phyloP scores from a whole-genome alignment of 2,329 filamentous ascomycete species.

The Trichoderma citrinoviride region DNA sequence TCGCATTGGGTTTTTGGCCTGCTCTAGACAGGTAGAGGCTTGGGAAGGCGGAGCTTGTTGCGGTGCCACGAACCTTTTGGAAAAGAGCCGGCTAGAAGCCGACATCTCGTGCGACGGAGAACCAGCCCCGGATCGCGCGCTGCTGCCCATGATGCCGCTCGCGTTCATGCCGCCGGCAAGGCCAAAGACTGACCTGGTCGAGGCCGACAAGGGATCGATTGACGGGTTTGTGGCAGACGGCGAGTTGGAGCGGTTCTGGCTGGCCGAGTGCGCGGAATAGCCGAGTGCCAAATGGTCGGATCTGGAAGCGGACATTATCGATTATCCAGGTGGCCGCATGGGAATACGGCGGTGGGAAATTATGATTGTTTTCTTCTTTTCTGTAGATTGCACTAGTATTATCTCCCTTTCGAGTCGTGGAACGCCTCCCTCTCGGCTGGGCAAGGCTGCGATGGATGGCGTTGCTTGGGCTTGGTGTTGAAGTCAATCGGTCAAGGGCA shows the following conservation, averaged over 20 bases:
- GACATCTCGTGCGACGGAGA: slow-evolving; percentile 92
- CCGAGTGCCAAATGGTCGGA: slow-evolving; percentile 84
- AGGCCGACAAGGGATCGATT: slow-evolving; percentile 65
- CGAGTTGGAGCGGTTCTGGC: slow-evolving; percentile 69
- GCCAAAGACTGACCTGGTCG: slow-evolving; percentile 70
- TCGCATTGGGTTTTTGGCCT: not conserved
- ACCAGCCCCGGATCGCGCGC: slow-evolving; percentile 77
- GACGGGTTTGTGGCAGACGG: slow-evolving; percentile 79
- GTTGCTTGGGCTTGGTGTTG: slow-evolving; percentile 6
- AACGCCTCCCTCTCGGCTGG: slow-evolving; percentile 14
- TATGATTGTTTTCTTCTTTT: not conserved
- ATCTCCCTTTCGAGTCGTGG: slow-evolving; percentile 6
- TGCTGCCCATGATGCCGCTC: slow-evolving; percentile 57
- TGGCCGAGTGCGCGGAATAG: slow-evolving; percentile 67
- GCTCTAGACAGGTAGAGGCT: not conserved
- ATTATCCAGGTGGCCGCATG: slow-evolving; percentile 64
- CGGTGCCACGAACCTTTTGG: slow-evolving; percentile 72
- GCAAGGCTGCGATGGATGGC: slow-evolving; percentile 10
- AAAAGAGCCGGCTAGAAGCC: slow-evolving; percentile 73
- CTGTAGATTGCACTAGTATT: slow-evolving; percentile 10
- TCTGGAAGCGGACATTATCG: slow-evolving; percentile 89
- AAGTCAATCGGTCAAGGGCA: slow-evolving; percentile 20
- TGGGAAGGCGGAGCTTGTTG: slow-evolving; percentile 3
- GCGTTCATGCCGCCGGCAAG: slow-evolving; percentile 61
- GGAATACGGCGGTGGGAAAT: slow-evolving; percentile 28